Evolutionary conservation across 140 eudicot species (phyloP).

Genomic region (Flaveria floridana): DNA sequence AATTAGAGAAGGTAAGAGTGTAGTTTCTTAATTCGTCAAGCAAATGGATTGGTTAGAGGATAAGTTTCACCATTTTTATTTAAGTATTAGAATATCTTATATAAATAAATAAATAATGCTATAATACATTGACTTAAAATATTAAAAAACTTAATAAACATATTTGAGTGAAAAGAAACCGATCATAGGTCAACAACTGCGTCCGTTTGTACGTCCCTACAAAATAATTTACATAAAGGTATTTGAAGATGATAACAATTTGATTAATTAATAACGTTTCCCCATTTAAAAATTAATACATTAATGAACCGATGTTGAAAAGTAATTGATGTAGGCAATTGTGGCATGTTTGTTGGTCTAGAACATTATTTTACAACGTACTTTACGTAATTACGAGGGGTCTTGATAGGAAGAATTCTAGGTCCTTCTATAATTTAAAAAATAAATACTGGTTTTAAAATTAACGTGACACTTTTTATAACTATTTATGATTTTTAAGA

Average conservation of each 20-base stretch:
- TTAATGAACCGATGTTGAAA: not conserved
- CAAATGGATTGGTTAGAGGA: slow-evolving; percentile 33
- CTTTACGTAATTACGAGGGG: not conserved
- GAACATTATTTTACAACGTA: not conserved
- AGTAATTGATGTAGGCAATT: not conserved
- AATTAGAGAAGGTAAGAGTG: slow-evolving; percentile 6
- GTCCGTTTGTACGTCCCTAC: slow-evolving; percentile 38
- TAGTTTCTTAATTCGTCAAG: slow-evolving; percentile 25
- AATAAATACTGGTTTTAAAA: too few species aligned
- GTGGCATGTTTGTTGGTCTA: slow-evolving; percentile 14
- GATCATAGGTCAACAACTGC: slow-evolving; percentile 37
- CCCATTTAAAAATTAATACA: not conserved
- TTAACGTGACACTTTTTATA: too few species aligned
- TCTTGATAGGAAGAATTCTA: slow-evolving; percentile 1
- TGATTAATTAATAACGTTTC: slow-evolving; percentile 12
- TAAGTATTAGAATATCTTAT: not conserved
- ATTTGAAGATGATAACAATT: slow-evolving; percentile 24
- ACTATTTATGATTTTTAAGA: too few species aligned
- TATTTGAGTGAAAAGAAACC: slow-evolving; percentile 2
- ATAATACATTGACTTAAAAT: slow-evolving; percentile 21
- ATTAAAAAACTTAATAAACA: not conserved
- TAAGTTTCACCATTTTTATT: slow-evolving; percentile 22
- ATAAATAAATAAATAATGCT: not conserved
- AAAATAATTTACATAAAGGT: slow-evolving; percentile 38
- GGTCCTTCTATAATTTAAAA: not conserved